Evolutionary conservation across 495 filamentous ascomycete genomes (phyloP).

Genomic region (Sporormia fimetaria): DNA sequence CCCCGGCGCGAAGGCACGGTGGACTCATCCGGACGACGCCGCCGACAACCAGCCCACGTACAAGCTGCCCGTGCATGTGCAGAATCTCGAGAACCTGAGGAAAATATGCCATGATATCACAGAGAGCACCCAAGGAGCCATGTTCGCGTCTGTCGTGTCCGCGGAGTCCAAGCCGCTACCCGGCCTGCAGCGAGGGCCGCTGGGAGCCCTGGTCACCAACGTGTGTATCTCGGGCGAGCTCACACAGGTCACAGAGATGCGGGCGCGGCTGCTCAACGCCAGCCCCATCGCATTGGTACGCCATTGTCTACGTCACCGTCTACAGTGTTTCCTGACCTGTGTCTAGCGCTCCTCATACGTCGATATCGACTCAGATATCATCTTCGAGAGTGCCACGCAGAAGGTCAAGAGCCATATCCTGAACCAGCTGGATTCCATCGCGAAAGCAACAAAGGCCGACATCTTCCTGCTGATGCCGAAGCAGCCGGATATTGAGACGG

Average conservation of each 20-base stretch:
- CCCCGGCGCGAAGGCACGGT: slow-evolving; percentile 66
- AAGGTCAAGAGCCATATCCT: slow-evolving; percentile 59
- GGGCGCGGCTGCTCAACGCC: slow-evolving; percentile 73
- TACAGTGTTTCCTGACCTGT: slow-evolving; percentile 1
- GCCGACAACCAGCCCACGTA: slow-evolving; percentile 71
- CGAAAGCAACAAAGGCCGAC: slow-evolving; percentile 80
- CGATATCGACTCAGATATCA: slow-evolving; percentile 79
- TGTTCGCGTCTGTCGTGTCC: slow-evolving; percentile 73
- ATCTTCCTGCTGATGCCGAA: slow-evolving; percentile 89
- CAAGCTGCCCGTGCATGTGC: slow-evolving; percentile 76
- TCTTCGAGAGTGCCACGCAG: slow-evolving; percentile 58
- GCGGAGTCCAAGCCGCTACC: slow-evolving; percentile 68
- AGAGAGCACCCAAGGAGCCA: slow-evolving; percentile 51
- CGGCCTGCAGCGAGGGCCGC: slow-evolving; percentile 49
- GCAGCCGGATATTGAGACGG: slow-evolving; percentile 40
- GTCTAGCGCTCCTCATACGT: slow-evolving; percentile 77
- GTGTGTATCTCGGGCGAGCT: slow-evolving; percentile 78
- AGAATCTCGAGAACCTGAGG: slow-evolving; percentile 67
- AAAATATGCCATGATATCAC: slow-evolving; percentile 68
- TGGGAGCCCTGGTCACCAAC: slow-evolving; percentile 70
- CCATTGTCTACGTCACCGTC: slow-evolving; percentile 2
- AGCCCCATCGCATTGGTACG: slow-evolving; percentile 80
- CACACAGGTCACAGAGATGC: slow-evolving; percentile 72
- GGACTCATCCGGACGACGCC: slow-evolving; percentile 81
- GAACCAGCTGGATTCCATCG: slow-evolving; percentile 73